phyloP scores from a whole-genome alignment of 345 rosid genomes.

The Salix udensis region DNA sequence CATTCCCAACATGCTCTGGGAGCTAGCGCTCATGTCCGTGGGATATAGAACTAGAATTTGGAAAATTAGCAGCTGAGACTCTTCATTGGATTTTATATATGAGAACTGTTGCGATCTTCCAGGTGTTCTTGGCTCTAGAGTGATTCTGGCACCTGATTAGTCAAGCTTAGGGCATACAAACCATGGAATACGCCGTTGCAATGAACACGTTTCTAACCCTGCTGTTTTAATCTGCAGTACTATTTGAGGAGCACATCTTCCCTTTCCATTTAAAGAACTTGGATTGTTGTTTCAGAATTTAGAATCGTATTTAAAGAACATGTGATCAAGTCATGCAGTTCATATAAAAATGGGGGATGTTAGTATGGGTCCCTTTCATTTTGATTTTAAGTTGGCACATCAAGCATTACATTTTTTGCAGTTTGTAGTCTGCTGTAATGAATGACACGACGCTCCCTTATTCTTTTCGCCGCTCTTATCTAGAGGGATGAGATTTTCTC shows the following conservation, averaged over 20 bases:
- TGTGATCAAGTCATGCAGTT: neutral
- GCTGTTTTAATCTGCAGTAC: too few relatives aligned
- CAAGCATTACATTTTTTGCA: neutral
- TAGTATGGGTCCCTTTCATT: neutral
- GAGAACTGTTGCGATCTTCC: neutral
- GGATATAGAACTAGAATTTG: constrained; percentile 86
- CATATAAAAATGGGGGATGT: neutral
- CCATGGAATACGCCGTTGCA: neutral
- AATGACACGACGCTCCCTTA: neutral
- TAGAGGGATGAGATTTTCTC: neutral
- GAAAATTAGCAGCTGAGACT: constrained; percentile 45
- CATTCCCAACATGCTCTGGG: constrained; percentile 98
- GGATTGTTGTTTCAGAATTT: neutral
- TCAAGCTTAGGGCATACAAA: neutral
- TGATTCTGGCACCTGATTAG: constrained; percentile 2
- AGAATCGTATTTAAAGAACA: neutral
- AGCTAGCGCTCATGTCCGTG: constrained; percentile 80
- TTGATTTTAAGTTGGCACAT: neutral
- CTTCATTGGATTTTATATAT: neutral
- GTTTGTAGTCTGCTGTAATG: neutral
- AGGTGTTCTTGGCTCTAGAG: neutral
- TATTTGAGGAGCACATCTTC: neutral
- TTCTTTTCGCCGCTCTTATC: neutral
- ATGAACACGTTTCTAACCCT: neutral
- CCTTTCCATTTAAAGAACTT: too few relatives aligned